A percentile compares a stretch with the other conserved stretches of the same genome.
Conservation (phyloP, 805 yeast genomes). For the Scheffersomyces stipitis region DNA sequence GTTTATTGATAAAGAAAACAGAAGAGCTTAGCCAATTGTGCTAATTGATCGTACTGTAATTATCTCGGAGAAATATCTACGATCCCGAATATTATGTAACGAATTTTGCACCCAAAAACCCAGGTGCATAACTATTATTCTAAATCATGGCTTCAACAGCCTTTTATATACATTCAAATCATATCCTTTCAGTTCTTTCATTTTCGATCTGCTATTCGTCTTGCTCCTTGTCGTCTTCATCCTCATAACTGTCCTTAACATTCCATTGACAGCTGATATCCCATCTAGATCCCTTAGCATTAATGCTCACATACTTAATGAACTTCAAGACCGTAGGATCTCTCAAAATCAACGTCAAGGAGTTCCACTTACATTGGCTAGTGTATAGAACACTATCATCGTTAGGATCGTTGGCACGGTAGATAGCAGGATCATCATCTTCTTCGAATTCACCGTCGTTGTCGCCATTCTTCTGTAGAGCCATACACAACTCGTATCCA, state of each 20-base stretch:
- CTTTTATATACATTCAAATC: no score
- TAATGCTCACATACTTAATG: slow-evolving; percentile 84
- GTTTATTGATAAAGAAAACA: no score
- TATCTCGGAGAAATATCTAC: no score
- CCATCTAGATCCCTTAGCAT: slow-evolving; percentile 92
- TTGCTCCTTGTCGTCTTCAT: slow-evolving; percentile 31
- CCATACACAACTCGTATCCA: slow-evolving; percentile 92
- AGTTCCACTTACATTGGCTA: slow-evolving; percentile 82
- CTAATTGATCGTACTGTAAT: no score
- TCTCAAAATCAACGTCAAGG: slow-evolving; percentile 70
- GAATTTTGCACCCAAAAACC: no score
- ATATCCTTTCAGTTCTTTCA: no score
- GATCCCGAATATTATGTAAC: no score
- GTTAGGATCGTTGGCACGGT: slow-evolving; percentile 52
- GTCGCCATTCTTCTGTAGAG: slow-evolving; percentile 46
- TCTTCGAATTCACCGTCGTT: slow-evolving; percentile 46
- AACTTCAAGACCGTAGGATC: slow-evolving; percentile 88
- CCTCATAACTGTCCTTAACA: slow-evolving; percentile 50
- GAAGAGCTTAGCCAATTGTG: no score
- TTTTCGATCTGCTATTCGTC: background rate
- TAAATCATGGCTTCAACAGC: no score
- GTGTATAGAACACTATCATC: slow-evolving; percentile 78
- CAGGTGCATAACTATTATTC: no score
- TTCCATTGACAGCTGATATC: slow-evolving; percentile 83
- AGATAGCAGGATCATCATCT: slow-evolving; percentile 84